Percentiles rank a stretch among this genome's conserved stretches.
phyloP scores from a whole-genome alignment of 2,329 filamentous ascomycete species.

The Xylaria sp. region DNA sequence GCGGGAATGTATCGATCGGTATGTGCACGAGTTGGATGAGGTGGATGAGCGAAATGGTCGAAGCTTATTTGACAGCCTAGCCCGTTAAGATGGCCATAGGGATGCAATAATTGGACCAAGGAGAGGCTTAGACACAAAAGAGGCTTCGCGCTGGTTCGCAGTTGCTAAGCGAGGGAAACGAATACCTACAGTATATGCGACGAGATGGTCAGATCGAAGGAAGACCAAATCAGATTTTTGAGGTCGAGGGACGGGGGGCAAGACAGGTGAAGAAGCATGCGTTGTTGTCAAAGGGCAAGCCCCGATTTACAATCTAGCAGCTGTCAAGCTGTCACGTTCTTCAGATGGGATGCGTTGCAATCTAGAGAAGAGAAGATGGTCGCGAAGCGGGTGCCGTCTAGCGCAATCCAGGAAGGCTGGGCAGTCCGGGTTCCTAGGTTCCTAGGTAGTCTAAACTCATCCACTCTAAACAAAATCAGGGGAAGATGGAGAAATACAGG shows the following conservation, averaged over 20 bases:
- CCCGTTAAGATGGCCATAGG: slow-evolving; percentile 15
- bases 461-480: neutral
- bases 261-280: neutral
- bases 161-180: neutral
- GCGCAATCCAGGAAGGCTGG: neutral
- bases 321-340: slow-evolving; percentile 18
- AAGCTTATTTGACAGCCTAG: slow-evolving; percentile 26
- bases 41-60: slow-evolving; percentile 13
- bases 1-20: slow-evolving; percentile 2
- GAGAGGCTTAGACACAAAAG: slow-evolving; percentile 23
- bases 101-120: slow-evolving; percentile 33
- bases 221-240: neutral
- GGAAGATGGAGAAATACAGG: slow-evolving; percentile 11
- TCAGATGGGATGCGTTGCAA: slow-evolving; percentile 7
- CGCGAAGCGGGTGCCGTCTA: slow-evolving; percentile 22
- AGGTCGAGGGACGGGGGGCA: neutral
- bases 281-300: slow-evolving; percentile 11
- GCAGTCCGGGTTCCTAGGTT: no score
- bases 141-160: slow-evolving; percentile 7
- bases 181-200: neutral
- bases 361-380: slow-evolving; percentile 24
- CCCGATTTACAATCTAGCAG: slow-evolving; percentile 19
- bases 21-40: slow-evolving; percentile 2
- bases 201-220: slow-evolving; percentile 8
- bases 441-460: neutral